Evolutionary conservation across 805 yeast species (phyloP).

Genomic region (Lachancea sp.): DNA sequence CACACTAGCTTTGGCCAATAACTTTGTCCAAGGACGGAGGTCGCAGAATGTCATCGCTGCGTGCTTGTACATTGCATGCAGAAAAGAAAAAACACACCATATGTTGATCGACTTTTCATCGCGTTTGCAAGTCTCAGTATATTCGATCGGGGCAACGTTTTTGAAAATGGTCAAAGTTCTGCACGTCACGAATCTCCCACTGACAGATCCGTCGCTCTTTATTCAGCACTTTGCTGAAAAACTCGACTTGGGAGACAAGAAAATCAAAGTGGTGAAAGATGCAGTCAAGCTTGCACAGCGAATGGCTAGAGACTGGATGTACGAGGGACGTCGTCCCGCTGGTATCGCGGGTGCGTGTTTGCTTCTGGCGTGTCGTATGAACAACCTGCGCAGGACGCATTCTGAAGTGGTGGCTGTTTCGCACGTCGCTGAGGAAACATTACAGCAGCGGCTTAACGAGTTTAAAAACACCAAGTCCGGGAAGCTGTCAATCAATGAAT

Average conservation of each 20-base stretch:
- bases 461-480: conserved; percentile 76
- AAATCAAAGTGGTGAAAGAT: conserved; percentile 72
- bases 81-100: conserved; percentile 85
- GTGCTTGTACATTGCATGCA: conserved; percentile 89
- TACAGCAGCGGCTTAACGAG: conserved; percentile 85
- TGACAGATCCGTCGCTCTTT: conserved; percentile 90
- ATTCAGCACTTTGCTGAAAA: conserved; percentile 91
- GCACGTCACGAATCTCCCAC: conserved; percentile 69
- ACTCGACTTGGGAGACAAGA: conserved; percentile 70
- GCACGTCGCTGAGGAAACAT: conserved; percentile 89
- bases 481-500: conserved; percentile 60
- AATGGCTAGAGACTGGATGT: conserved; percentile 94
- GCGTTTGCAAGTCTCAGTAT: conserved; percentile 82
- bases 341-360: conserved; percentile 98
- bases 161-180: conserved; percentile 84
- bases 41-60: conserved; percentile 95
- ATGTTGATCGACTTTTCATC: conserved; percentile 95
- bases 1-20: conserved; percentile 73
- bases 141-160: conserved; percentile 93
- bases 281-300: conserved; percentile 81
- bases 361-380: conserved; percentile 92
- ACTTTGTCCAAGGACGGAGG: conserved; percentile 94
- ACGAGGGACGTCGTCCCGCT: conserved; percentile 95
- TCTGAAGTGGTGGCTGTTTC: conserved; percentile 93
- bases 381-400: conserved; percentile 85